Base-by-base conservation (phyloP, 2,329 filamentous ascomycete genomes). In the Cryphonectria naterciae region DNA sequence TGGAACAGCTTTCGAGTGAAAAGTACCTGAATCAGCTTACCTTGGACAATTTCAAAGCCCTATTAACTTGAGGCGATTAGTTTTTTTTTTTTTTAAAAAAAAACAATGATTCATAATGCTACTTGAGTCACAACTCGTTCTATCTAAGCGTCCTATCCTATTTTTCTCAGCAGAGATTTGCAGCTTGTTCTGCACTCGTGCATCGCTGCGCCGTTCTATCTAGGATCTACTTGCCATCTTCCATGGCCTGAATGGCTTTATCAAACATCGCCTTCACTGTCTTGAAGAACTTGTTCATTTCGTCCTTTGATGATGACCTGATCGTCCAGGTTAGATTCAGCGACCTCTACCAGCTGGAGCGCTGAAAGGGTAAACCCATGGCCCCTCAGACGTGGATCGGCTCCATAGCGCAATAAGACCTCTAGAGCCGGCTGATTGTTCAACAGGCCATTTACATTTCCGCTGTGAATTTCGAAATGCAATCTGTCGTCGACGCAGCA, bases 281-380 rank as follows among this genome's bases (percentile, higher is more conserved):
- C 49, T 7, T 28, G 49, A n/a, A 25, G 22, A 54, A 28, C 19
- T 7, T 54, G 49, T 22, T 22, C 49, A 54, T 13, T 5, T 54
- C 25, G 49, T 54, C 22, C 49, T 46, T 17, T 15, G n/a, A n/a
- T 41, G 6, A 52, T 54, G 10, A 7, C 5, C 17, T 54, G 22
- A 22, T 11, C 19, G 17, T 54, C 17, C 19, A 54, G 6, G 2
- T 4, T 8, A 54, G 2, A 25, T n/a, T 54, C n/a, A n/a, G n/a
- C n/a, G n/a, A 54, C 49, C 6, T 7, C 2, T 7, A 25, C 17
- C 22, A 4, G 19, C 22, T 54, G 5, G 17, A 7, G 49, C 4
- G 49, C 49, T 13, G 49, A 54, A n/a, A n/a, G n/a, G 49, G 49
- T 54, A n/a, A n/a, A n/a, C n/a, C 49, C 49, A 54, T 54, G 49